Evolutionary conservation across 208 protist species (phyloP).

Genomic region (Acanthamoeba polyphaga): DNA sequence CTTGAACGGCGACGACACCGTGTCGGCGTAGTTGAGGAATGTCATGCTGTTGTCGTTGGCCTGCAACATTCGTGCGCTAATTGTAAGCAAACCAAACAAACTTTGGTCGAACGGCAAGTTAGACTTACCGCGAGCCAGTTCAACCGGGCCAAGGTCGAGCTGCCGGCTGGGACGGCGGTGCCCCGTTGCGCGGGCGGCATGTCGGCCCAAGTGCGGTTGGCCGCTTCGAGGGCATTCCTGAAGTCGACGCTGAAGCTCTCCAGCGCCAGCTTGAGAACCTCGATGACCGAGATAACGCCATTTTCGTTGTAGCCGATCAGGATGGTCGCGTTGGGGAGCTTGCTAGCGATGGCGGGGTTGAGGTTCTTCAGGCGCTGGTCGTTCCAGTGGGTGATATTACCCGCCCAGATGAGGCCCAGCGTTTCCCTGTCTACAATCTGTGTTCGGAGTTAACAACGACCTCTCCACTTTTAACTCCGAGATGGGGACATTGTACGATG

Average conservation of each 20-base stretch:
- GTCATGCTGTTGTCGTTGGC: conserved; percentile 20
- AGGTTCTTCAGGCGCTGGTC: neutral
- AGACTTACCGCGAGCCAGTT: neutral
- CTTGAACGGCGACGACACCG: neutral
- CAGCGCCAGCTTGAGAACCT: neutral
- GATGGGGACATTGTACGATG: neutral
- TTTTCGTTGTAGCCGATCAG: conserved; percentile 40
- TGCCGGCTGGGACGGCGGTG: neutral
- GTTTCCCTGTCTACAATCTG: conserved; percentile 61
- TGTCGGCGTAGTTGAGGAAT: conserved; percentile 1
- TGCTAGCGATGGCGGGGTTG: conserved; percentile 37
- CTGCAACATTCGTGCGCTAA: neutral
- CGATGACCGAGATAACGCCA: neutral
- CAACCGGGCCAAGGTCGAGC: neutral
- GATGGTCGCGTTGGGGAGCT: conserved; percentile 35
- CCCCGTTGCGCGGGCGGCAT: neutral
- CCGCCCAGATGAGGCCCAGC: conserved; percentile 59
- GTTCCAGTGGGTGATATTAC: conserved; percentile 61
- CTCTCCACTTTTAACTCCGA: neutral
- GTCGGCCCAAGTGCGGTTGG: conserved; percentile 22
- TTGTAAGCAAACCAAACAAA: neutral
- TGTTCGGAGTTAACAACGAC: neutral
- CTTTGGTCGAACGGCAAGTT: too few relatives aligned
- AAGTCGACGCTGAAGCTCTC: conserved; percentile 55
- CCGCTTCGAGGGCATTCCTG: neutral